Conservation (phyloP, 345 rosid genomes). For the Ricinus communis region DNA sequence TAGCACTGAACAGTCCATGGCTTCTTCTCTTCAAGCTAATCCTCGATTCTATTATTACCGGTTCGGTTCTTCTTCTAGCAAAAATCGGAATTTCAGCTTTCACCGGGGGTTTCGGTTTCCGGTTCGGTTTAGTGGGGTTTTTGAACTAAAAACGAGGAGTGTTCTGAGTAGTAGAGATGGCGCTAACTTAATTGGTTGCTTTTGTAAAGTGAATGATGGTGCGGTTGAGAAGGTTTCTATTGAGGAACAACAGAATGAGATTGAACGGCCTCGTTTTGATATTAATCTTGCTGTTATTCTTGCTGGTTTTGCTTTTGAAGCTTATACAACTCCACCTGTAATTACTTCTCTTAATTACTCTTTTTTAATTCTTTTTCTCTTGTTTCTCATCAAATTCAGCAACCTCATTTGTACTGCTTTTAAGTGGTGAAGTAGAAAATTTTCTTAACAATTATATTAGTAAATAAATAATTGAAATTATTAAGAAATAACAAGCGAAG, state of each 20-base stretch:
- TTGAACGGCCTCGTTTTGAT: slow-evolving; percentile 68
- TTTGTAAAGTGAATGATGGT: slow-evolving; percentile 30
- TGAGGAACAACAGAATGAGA: slow-evolving; percentile 23
- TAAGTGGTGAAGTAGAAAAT: too few relatives aligned
- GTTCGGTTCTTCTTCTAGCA: slow-evolving; percentile 20
- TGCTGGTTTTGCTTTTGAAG: slow-evolving; percentile 96
- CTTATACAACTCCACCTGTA: slow-evolving; percentile 77
- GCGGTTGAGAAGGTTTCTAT: slow-evolving; percentile 30
- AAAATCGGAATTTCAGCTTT: slow-evolving; percentile 18
- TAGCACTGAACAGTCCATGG: too few relatives aligned
- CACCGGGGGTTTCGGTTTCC: slow-evolving; percentile 31
- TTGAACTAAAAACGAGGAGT: slow-evolving; percentile 10
- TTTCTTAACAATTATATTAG: too few relatives aligned
- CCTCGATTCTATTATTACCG: slow-evolving; percentile 14
- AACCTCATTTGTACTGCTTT: too few relatives aligned
- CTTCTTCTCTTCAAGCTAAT: slow-evolving; percentile 30
- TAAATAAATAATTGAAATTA: too few relatives aligned
- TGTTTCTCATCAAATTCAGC: too few relatives aligned
- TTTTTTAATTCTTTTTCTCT: neutral
- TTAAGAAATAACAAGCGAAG: too few relatives aligned
- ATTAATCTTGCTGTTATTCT: slow-evolving; percentile 91
- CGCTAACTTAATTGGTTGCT: slow-evolving; percentile 30
- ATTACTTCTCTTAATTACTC: neutral
- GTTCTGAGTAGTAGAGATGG: slow-evolving; percentile 17
- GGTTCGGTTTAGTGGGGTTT: slow-evolving; percentile 22